Evolutionary conservation across 129 eudicot species (phyloP).

Genomic region (Flaveria trinervia): DNA sequence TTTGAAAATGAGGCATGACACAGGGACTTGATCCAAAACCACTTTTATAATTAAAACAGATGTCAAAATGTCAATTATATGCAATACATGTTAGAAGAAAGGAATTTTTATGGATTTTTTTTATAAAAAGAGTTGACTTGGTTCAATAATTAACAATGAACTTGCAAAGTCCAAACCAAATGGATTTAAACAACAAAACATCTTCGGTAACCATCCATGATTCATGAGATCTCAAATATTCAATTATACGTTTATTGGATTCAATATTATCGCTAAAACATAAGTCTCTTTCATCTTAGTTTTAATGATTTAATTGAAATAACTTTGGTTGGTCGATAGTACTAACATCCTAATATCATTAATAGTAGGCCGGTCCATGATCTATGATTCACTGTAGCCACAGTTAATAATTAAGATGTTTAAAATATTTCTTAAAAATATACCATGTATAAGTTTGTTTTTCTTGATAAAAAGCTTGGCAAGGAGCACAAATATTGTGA

Average conservation of each 20-base stretch:
- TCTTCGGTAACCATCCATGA: constrained; percentile 15
- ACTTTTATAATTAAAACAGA: background rate
- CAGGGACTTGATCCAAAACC: background rate
- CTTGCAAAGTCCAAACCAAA: constrained; percentile 11
- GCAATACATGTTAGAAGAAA: background rate
- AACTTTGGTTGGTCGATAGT: background rate
- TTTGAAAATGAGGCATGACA: background rate
- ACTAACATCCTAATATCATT: background rate
- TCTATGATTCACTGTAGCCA: too few relatives aligned
- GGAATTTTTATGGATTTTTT: background rate
- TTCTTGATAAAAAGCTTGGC: too few relatives aligned
- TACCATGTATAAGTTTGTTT: too few relatives aligned
- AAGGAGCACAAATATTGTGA: too few relatives aligned
- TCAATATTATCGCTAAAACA: background rate
- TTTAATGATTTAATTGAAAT: background rate
- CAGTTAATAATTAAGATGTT: too few relatives aligned
- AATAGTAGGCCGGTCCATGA: too few relatives aligned
- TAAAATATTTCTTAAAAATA: too few relatives aligned
- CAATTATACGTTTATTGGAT: background rate
- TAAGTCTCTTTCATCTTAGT: background rate
- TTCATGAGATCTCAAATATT: constrained; percentile 5
- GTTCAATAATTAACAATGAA: background rate
- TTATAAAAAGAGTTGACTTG: constrained; percentile 22
- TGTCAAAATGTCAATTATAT: constrained; percentile 8
- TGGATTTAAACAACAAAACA: constrained; percentile 12